A percentile compares a stretch with the other conserved stretches of the same genome.
Conservation (phyloP, 345 rosid genomes). For the Geranium rotundifolium region DNA sequence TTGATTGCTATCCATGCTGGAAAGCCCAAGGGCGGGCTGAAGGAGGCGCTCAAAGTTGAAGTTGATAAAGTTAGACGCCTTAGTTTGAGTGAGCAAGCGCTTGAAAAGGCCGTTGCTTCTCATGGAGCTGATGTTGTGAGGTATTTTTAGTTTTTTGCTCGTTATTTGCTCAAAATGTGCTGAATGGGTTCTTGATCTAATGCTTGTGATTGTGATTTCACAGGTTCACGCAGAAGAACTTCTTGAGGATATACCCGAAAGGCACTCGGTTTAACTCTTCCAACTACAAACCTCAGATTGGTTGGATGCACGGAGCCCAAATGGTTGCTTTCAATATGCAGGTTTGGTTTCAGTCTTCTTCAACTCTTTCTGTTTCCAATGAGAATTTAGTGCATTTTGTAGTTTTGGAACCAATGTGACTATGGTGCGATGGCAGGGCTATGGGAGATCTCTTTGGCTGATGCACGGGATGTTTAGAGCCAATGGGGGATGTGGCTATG, state of each 20-base stretch:
- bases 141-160: conserved; percentile 9
- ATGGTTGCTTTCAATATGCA: conserved; percentile 99
- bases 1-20: conserved; percentile 70
- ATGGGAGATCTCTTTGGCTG: conserved; percentile 55
- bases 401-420: not conserved
- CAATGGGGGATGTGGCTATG: conserved; percentile 78
- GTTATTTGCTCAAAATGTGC: not conserved
- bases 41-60: conserved; percentile 30
- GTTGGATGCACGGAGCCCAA: conserved; percentile 97
- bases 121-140: conserved; percentile 41
- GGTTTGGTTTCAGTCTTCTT: conserved; percentile 23
- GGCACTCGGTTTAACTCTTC: conserved; percentile 64
- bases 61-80: conserved; percentile 40
- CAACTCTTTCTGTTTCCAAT: not conserved
- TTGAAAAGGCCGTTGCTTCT: conserved; percentile 35
- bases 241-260: conserved; percentile 75
- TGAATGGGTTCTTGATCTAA: not conserved
- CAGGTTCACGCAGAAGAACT: conserved; percentile 70
- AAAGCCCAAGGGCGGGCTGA: conserved; percentile 49
- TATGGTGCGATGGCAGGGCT: conserved; percentile 29
- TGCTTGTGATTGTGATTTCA: not conserved
- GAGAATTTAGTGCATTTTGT: not conserved
- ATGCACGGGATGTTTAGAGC: conserved; percentile 91
- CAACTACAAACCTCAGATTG: conserved; percentile 67
- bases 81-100: conserved; percentile 64